These are phyloP conservation scores for Phylloporus sp. DNA, from an alignment of 768 basidiomycete genomes.

Conservation along the genomic window DNA sequence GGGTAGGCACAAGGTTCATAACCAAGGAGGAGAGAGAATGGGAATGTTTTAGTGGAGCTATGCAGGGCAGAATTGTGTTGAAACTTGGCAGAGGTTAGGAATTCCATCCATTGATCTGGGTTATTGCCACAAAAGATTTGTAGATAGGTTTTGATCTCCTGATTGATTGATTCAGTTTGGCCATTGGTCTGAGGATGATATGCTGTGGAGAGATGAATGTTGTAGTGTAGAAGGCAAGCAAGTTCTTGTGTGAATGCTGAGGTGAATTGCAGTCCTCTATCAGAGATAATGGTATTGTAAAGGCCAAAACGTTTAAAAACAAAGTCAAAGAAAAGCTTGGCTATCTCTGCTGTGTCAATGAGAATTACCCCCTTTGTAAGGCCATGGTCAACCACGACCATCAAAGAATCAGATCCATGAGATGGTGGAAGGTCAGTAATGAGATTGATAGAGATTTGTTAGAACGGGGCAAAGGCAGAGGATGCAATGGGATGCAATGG, in stretches of 20 bases:
- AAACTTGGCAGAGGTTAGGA: not conserved
- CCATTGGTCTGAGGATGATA: not conserved
- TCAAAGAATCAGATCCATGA: too few relatives aligned
- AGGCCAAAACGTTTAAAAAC: not conserved
- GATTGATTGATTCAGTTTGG: not conserved
- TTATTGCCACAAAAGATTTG: not conserved
- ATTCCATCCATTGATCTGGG: not conserved
- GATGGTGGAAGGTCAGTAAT: too few relatives aligned
- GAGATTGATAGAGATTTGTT: not conserved
- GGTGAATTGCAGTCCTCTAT: not conserved
- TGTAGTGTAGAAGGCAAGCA: too few relatives aligned
- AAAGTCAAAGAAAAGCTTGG: too few relatives aligned
- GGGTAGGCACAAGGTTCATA: not conserved
- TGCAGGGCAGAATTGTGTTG: not conserved
- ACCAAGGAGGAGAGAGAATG: too few relatives aligned
- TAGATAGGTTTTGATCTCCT: not conserved
- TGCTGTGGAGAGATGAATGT: too few relatives aligned
- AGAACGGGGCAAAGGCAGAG: not conserved
- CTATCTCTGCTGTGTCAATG: too few relatives aligned
- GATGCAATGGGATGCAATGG: not conserved
- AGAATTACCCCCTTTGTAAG: too few relatives aligned
- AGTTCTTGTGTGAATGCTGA: too few relatives aligned
- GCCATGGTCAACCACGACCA: too few relatives aligned
- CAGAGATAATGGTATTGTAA: not conserved
- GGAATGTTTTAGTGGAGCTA: too few relatives aligned